Base-by-base conservation (phyloP, 768 basidiomycete genomes). In the Wakefieldia striispora region DNA sequence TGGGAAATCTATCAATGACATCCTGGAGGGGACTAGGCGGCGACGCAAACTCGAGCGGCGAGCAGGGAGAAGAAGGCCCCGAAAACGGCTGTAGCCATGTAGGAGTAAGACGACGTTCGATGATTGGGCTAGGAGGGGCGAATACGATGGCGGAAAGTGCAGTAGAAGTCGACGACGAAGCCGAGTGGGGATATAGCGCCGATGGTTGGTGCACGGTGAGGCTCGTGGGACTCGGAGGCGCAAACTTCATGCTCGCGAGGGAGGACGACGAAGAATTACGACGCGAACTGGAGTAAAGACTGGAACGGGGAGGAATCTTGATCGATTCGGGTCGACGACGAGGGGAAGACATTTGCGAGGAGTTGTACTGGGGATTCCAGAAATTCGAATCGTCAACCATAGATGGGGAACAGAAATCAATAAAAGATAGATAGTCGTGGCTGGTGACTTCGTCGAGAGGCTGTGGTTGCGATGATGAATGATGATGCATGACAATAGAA, bases 371-470 rank as follows among this genome's bases (percentile, higher is more conserved):
- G n/a, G 31, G 19, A 36, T 40, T 38, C 37, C n/a, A 48, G 31
- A 40, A 16, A 43, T 29, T 52, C 3, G 47, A 6, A 23, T 55
- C 56, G 20, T 63, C 63, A 13, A 50, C 24, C 16, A 26, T 51
- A 54, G 62, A 59, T 53, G 60, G 45, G 16, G 77, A 72, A 42
- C 62, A 64, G 40, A 80, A 62, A 64, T 79, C 75, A 39, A 79
- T 76, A 56, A 78, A 77, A 27, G 78, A 79, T 49, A 68, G 64
- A 52, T 61, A 66, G 53, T 72, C 70, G 64, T 69, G 68, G 71
- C 40, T 69, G 21, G 56, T 20, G 31, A 46, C 36, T 17, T 42
- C 41, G 40, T 54, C 50, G n/a, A 71, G 39, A 21, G 56, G 57
- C 43, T 53, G 49, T 20, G 43, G 49, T 49, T 56, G 58, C 47